Conservation (phyloP, 108 stramenopile genomes). For the Cyclotella atomus region DNA sequence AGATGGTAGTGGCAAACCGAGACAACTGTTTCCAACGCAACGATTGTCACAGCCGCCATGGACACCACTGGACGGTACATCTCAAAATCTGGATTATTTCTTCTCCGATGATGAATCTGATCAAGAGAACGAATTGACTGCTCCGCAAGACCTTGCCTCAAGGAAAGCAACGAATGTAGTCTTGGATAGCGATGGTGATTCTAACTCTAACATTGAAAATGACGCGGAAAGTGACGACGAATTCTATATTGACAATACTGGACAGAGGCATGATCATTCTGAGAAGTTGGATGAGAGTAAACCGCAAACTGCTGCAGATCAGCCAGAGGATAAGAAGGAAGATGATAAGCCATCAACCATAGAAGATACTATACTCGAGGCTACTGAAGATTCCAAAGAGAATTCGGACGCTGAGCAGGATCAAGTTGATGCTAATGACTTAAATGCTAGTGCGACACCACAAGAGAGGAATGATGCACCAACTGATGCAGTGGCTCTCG, state of each 20-base stretch:
- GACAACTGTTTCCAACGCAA: constrained; percentile 29
- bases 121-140: constrained; percentile 3
- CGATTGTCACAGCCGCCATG: background rate
- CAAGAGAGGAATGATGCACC: background rate
- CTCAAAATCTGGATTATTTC: constrained; percentile 42
- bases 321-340: background rate
- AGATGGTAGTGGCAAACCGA: background rate
- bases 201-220: background rate
- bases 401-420: too few relatives aligned
- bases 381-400: background rate
- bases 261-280: too few relatives aligned
- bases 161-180: background rate
- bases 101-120: constrained; percentile 43
- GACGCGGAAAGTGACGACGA: background rate
- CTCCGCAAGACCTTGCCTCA: background rate
- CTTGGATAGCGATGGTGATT: constrained; percentile 25
- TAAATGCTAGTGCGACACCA: background rate
- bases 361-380: background rate
- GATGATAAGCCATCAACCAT: background rate
- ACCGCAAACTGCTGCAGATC: background rate
- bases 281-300: background rate
- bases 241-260: background rate
- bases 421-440: background rate
- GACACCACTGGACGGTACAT: constrained; percentile 1
- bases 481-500: too few relatives aligned